Base-by-base conservation (phyloP, 2,329 filamentous ascomycete species). In the Colletotrichum brevisporum region DNA sequence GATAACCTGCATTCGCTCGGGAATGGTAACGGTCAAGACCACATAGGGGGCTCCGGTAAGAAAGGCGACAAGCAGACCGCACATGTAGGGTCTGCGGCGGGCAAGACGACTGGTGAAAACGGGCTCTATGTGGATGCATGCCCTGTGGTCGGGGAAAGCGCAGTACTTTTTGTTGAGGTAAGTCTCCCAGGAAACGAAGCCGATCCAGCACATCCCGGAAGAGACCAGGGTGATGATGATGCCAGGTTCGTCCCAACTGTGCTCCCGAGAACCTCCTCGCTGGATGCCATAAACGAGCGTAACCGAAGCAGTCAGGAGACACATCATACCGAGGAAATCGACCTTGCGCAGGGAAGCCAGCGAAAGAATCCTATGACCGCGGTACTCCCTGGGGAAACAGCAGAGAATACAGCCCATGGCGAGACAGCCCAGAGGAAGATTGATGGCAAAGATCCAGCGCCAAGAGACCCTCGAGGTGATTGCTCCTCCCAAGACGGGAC, bases 381-480 rank as follows among this genome's bases (percentile, higher is more conserved):
- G 63, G 10, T 47, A 72, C 54, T 81, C 79, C 5, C 76, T 75
- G 0, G 84, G 84, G 81, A 84, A 86, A 50, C 82, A 79, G 61
- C 82, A 79, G n/a, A 83, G 80, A 3, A 89, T 81, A 5, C 80
- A 81, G 16, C 82, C 72, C n/a, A 88, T 80, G 4, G 84, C 81
- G 12, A 83, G 72, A 2, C 83, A 74, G 1, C 85, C 85, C 71
- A 85, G 83, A 0, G 86, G 86, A 24, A 88, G 80, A 87, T 91
- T 91, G 75, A 90, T 85, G 76, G 87, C 86, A 75, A 90, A 90
- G 47, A 90, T 82, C 81, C 87, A 89, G 58, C 85, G 81, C 89
- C 89, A 91, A 51, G 81, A 82, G 18, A 83, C 82, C 2, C 82
- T 77, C n/a, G 85, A 81, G 1, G 86, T 84, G 24, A 91, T 85